phyloP scores from a whole-genome alignment of 2,329 filamentous ascomycete species.

The Phoma sp. region DNA sequence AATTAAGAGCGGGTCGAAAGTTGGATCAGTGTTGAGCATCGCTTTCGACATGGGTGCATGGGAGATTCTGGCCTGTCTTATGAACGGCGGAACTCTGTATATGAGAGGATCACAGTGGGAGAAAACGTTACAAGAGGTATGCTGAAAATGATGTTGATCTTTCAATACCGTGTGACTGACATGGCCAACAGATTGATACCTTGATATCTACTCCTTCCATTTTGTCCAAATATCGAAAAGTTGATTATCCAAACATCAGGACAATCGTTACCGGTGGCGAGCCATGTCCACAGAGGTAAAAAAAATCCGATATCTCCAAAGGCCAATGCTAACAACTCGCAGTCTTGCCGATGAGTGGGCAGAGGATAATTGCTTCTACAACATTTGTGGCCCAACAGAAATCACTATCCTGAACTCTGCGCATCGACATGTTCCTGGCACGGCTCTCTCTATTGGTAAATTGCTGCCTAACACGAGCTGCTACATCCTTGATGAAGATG shows the following conservation, averaged over 20 bases:
- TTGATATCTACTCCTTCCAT: slow-evolving; percentile 65
- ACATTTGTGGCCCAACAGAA: slow-evolving; percentile 68
- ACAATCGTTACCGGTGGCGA: slow-evolving; percentile 65
- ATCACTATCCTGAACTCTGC: slow-evolving; percentile 68
- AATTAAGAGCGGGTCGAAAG: slow-evolving; percentile 59
- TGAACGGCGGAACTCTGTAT: slow-evolving; percentile 65
- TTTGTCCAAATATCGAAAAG: slow-evolving; percentile 58
- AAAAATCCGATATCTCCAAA: too few species aligned
- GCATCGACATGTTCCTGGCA: slow-evolving; percentile 58
- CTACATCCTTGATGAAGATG: slow-evolving; percentile 61
- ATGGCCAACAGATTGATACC: slow-evolving; percentile 54
- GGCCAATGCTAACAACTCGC: slow-evolving; percentile 3
- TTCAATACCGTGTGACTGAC: slow-evolving; percentile 8
- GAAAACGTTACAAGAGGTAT: slow-evolving; percentile 56
- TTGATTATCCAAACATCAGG: slow-evolving; percentile 60
- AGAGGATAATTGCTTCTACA: slow-evolving; percentile 51
- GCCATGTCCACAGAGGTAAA: slow-evolving; percentile 56
- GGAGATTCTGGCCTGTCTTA: slow-evolving; percentile 65
- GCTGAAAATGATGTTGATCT: not conserved
- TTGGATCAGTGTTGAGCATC: slow-evolving; percentile 65
- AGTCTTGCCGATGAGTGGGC: slow-evolving; percentile 66
- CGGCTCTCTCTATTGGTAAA: slow-evolving; percentile 60
- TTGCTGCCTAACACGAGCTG: slow-evolving; percentile 66
- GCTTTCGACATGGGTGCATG: slow-evolving; percentile 70
- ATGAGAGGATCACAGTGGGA: slow-evolving; percentile 61